Base-by-base conservation (phyloP, 139 green algal species). In the Chlorella vulgaris region DNA sequence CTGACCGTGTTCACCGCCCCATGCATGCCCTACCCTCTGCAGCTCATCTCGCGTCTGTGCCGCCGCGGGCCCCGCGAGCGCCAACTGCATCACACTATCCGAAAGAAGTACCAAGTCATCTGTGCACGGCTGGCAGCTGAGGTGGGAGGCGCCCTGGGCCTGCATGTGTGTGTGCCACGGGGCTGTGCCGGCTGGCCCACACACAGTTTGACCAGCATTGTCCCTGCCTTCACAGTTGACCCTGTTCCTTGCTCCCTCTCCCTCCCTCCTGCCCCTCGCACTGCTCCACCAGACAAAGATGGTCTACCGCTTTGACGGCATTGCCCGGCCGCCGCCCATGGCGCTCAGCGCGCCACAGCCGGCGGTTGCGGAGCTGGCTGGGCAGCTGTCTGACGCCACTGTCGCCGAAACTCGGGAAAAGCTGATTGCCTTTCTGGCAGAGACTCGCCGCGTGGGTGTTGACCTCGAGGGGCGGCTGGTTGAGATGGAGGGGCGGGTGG, bases 21-120 rank as follows among this genome's bases (percentile, higher is more conserved):
- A n/a, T n/a, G n/a, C n/a, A n/a, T n/a, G n/a, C n/a, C n/a, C n/a
- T n/a, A n/a, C n/a, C n/a, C n/a, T n/a, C 21, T 36, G 84, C 65
- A 40, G 62, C 43, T 93, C 51, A 63, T 89, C 31, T 39, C n/a
- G 0, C 43, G 47, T 26, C 83, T 91, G 22, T 90, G 90, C 67
- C 40, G 76, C 80, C 82, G 88, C 26, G 91, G 91, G 1, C 55
- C 86, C 15, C 83, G 88, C 0, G 91, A 95, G 81, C 70, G 75
- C 2, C 83, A 81, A 47, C 83, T 95, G 21, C 74, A 84, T 58
- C 71, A 63, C 8, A 74, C 43, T 15, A 47, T 95, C 50, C 85
- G 88, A 24, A 85, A 83, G 66, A 75, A 76, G 36, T 80, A 81
- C 55, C 40, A 67, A 4, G 70, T 29, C n/a, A 85, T 88, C 33